These are phyloP conservation scores for maize (Zea mays) DNA, from an alignment of 176 grass and related monocot species.

Conservation along the genomic window DNA sequence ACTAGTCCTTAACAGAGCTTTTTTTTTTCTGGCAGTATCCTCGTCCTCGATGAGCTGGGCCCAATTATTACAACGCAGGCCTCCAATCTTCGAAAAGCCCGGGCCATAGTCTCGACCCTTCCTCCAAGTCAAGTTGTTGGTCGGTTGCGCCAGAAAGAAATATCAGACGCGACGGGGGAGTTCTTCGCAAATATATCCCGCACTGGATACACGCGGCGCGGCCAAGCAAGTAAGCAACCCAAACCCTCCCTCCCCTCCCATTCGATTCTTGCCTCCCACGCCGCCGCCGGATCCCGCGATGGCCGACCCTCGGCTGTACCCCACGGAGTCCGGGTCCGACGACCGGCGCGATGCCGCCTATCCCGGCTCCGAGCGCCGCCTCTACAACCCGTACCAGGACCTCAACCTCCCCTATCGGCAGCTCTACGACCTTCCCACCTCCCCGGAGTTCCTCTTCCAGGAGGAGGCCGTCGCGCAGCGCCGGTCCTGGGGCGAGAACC, in stretches of 20 bases:
- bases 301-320: slow-evolving; percentile 47
- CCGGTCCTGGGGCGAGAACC: slow-evolving; percentile 97
- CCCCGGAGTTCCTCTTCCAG: slow-evolving; percentile 96
- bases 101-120: slow-evolving; percentile 9
- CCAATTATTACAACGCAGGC: neutral
- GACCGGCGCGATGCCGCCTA: slow-evolving; percentile 38
- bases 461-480: slow-evolving; percentile 81
- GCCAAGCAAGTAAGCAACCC: neutral
- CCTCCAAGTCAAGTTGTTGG: neutral
- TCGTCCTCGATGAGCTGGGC: neutral
- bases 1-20: too few species aligned
- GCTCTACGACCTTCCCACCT: slow-evolving; percentile 91
- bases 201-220: too few species aligned
- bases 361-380: slow-evolving; percentile 29
- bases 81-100: neutral
- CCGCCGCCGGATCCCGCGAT: slow-evolving; percentile 26
- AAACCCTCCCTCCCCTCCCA: slow-evolving; percentile 39
- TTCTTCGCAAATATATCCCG: slow-evolving; percentile 10
- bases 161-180: neutral
- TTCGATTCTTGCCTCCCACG: slow-evolving; percentile 39
- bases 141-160: neutral
- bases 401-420: slow-evolving; percentile 70
- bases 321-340: slow-evolving; percentile 41
- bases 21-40: too few species aligned
- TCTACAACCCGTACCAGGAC: slow-evolving; percentile 79